Base-by-base conservation (phyloP, 176 grass and related monocot genomes). In the Oryza brachyantha region DNA sequence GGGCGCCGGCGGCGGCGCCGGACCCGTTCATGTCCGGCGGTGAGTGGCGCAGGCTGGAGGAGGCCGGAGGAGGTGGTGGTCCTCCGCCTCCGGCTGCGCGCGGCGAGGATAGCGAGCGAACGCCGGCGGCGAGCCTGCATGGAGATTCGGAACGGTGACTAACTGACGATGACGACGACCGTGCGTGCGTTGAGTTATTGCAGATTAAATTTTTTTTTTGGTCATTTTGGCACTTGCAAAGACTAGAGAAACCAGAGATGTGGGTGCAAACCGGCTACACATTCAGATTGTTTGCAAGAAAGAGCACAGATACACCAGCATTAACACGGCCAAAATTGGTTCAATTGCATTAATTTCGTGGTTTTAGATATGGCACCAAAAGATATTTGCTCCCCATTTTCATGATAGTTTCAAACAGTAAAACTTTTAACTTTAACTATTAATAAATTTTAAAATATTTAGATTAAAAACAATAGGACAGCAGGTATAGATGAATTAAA, bases 1-100 rank as follows among this genome's bases (percentile, higher is more conserved):
- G 67, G 11, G 38, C 50, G 7, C 26, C 68, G 10, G 62, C 64
- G 19, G 84, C 76, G 68, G 82, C 75, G 14, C 75, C 87, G 38
- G 89, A 90, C 65, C 75, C 75, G 17, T 88, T 90, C 28, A 31
- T 45, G 77, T 82, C 86, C 41, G 29, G 48, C 58, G 69, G 31
- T 68, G 62, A 82, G 54, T 40, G 22, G 29, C 45, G 45, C 62
- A 16, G 12, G 72, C 48, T 45, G 37, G 65, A 46, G 37, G 17
- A 46, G 37, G 17, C 19, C 55, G 79, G 78, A 79, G 36, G 67
- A 65, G 78, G 14, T 62, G 22, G 54, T 36, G n/a, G n/a, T n/a
- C n/a, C n/a, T n/a, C n/a, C n/a, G n/a, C 5, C 35, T 64, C 72
- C 28, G 14, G 8, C 6, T 52, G 61, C 65, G 5, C 37, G 35